Percentiles rank a stretch among this genome's conserved stretches.
phyloP scores from a whole-genome alignment of 805 yeast species.

The Lipomyces kockii region DNA sequence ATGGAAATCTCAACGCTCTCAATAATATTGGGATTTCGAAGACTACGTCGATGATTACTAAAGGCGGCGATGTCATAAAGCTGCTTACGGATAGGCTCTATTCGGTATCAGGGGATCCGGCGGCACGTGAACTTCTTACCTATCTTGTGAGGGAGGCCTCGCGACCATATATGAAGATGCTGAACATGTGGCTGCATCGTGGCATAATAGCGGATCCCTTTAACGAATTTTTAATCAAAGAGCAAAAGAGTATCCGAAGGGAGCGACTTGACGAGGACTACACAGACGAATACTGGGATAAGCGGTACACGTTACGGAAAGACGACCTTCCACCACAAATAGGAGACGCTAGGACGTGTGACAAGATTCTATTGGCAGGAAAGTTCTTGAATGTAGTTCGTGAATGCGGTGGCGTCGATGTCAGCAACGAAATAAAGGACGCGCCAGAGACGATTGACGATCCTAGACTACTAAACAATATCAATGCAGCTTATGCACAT shows the following conservation, averaged over 20 bases:
- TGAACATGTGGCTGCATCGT: conserved; percentile 76
- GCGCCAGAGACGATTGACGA: conserved; percentile 36
- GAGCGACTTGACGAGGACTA: conserved; percentile 41
- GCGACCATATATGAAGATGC: conserved; percentile 63
- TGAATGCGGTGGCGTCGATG: conserved; percentile 56
- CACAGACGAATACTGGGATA: conserved; percentile 51
- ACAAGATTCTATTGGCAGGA: conserved; percentile 78
- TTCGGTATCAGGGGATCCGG: conserved; percentile 66
- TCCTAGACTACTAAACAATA: conserved; percentile 52
- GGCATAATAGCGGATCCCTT: conserved; percentile 80
- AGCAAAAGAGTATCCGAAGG: conserved; percentile 39
- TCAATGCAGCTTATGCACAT: conserved; percentile 64
- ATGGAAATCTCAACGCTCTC: conserved; percentile 43
- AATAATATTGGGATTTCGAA: conserved; percentile 32
- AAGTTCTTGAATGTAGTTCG: conserved; percentile 76
- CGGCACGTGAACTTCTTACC: conserved; percentile 57
- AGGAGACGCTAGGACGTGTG: conserved; percentile 54
- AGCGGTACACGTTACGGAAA: conserved; percentile 67
- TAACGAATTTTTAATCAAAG: conserved; percentile 78
- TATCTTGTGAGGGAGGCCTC: conserved; percentile 63
- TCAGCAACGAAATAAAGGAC: conserved; percentile 43
- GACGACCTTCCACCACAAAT: conserved; percentile 79
- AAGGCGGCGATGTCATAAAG: conserved; percentile 77
- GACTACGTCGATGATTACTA: conserved; percentile 44
- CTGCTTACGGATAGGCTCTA: conserved; percentile 64